These are phyloP conservation scores for Neurospora sp. DNA, from an alignment of 495 filamentous ascomycete genomes.

Conservation along the genomic window DNA sequence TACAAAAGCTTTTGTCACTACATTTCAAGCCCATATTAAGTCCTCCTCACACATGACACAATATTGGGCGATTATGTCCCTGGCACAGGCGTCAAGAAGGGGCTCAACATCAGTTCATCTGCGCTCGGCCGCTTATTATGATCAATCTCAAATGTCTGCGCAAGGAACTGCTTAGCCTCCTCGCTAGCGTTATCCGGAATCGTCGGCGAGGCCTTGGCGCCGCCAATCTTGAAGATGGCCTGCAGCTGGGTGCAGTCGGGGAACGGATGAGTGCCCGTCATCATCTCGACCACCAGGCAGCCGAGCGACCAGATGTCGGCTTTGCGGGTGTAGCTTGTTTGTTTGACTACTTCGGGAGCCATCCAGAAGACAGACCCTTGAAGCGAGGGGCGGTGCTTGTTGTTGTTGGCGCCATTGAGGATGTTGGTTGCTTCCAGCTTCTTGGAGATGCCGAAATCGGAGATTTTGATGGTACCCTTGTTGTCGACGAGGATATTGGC, in stretches of 20 bases:
- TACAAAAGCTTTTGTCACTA: not conserved
- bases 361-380: slow-evolving; percentile 99
- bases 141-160: slow-evolving; percentile 88
- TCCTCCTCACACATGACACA: not conserved
- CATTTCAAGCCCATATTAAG: not conserved
- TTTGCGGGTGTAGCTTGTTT: slow-evolving; percentile 95
- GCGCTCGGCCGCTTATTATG: slow-evolving; percentile 84
- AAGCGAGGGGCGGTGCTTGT: slow-evolving; percentile 78
- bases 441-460: slow-evolving; percentile 98
- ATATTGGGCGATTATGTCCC: slow-evolving; percentile 24
- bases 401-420: slow-evolving; percentile 49
- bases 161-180: slow-evolving; percentile 78
- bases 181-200: slow-evolving; percentile 76
- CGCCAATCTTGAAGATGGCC: slow-evolving; percentile 97
- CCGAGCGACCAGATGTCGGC: slow-evolving; percentile 99
- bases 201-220: slow-evolving; percentile 74
- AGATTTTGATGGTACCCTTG: slow-evolving; percentile 98
- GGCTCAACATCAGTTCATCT: slow-evolving; percentile 74
- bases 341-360: slow-evolving; percentile 96
- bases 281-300: slow-evolving; percentile 97
- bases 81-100: slow-evolving; percentile 56
- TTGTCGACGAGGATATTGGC: slow-evolving; percentile 99
- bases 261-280: slow-evolving; percentile 93
- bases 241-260: slow-evolving; percentile 95
- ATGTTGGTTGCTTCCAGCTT: slow-evolving; percentile 39